phyloP scores from a whole-genome alignment of 73 alveolate genomes.

The Diophrys appendiculata region DNA sequence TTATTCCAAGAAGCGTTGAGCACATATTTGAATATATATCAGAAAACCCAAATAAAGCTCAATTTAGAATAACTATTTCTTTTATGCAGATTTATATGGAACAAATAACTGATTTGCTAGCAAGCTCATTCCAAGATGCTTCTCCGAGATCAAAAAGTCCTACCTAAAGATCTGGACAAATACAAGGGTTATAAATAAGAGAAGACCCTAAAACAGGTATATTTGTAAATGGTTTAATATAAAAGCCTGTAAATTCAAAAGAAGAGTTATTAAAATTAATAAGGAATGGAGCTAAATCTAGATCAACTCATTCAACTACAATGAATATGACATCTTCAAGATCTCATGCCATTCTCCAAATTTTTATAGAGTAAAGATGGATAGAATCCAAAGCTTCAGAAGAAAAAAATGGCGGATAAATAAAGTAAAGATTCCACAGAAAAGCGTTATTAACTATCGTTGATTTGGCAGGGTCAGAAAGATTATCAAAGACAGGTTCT shows the following conservation, averaged over 20 bases:
- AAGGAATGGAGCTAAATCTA: constrained; percentile 68
- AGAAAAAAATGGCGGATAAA: constrained; percentile 53
- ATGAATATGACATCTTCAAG: constrained; percentile 90
- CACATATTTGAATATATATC: constrained; percentile 79
- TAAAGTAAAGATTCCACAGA: constrained; percentile 65
- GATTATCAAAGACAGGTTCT: constrained; percentile 90
- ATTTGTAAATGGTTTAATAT: constrained; percentile 73
- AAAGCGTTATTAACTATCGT: constrained; percentile 89
- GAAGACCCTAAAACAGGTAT: constrained; percentile 92
- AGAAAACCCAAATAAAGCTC: constrained; percentile 76
- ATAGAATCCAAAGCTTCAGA: constrained; percentile 65
- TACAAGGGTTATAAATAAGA: constrained; percentile 47
- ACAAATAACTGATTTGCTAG: constrained; percentile 87
- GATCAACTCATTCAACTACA: constrained; percentile 82
- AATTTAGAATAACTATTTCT: constrained; percentile 76
- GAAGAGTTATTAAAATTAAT: constrained; percentile 64
- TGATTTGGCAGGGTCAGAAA: constrained; percentile 98
- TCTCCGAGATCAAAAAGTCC: no score
- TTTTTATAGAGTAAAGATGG: constrained; percentile 88
- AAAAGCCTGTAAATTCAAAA: constrained; percentile 68
- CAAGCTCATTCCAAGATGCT: no score
- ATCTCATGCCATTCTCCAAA: constrained; percentile 90
- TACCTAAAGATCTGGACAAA: no score
- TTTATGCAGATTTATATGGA: constrained; percentile 91
- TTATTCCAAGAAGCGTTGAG: constrained; percentile 85